A percentile compares a stretch with the other conserved stretches of the same genome.
Evolutionary conservation across 1,284 basidiomycete genomes (phyloP).

Genomic region (Sparassis latifolia): DNA sequence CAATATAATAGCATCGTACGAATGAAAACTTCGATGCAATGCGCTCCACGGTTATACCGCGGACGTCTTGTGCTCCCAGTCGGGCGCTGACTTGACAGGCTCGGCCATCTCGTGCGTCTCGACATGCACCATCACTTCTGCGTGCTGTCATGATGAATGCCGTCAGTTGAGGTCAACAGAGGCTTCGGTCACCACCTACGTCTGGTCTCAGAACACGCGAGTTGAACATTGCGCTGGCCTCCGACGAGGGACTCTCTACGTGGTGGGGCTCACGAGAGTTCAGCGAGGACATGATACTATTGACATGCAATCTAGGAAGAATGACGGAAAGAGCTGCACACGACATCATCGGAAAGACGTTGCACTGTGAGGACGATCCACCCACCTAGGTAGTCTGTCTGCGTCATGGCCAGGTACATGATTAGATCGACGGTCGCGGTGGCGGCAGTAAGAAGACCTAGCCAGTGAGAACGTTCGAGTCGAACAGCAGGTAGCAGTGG

Average conservation of each 20-base stretch:
- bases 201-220: neutral
- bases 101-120: slow-evolving; percentile 1
- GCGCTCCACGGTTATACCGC: neutral
- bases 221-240: neutral
- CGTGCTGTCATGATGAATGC: neutral
- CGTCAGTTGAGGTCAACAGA: neutral
- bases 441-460: slow-evolving; percentile 2
- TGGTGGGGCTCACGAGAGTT: slow-evolving; percentile 1
- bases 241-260: neutral
- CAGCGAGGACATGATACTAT: slow-evolving; percentile 4
- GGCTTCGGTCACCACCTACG: neutral
- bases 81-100: neutral
- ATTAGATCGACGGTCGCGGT: neutral
- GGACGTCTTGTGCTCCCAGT: neutral
- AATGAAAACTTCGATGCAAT: too few species aligned
- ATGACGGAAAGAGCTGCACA: slow-evolving; percentile 1
- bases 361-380: neutral
- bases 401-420: neutral
- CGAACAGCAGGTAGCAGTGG: neutral
- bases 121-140: neutral
- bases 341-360: neutral
- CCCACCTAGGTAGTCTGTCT: neutral
- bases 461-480: neutral
- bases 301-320: slow-evolving; percentile 3
- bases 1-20: too few species aligned